Base-by-base conservation (phyloP, 306 rosid genomes). In the Sindora glabra region DNA sequence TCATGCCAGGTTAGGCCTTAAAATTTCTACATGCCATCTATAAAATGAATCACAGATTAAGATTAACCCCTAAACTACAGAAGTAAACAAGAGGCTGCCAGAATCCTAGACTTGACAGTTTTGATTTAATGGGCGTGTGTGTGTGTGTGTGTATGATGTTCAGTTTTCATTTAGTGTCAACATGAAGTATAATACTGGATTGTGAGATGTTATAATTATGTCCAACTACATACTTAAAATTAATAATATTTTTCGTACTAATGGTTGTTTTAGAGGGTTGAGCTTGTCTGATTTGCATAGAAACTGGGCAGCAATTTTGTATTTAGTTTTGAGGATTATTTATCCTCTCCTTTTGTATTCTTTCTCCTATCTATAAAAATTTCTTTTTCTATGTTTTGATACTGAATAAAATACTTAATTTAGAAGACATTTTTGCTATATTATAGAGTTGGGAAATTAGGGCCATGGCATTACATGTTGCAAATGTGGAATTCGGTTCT, bases 1-100 rank as follows among this genome's bases (percentile, higher is more conserved):
- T 91, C 68, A 91, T 91, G 96, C 98, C 98, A 59, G 98, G 98
- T 85, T 76, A 57, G 64, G 19, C 37, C 34, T 69, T 58, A 12
- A 29, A 27, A 16, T 51, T 73, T 70, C 57, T 26, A 33, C 62
- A 36, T 49, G 22, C 62, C n/a, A 1, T 44, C 37, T 33, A 6
- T 25, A 10, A 51, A 30, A 5, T 15, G 44, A 11, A 47, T 57
- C 46, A 37, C 42, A n/a, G n/a, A n/a, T n/a, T n/a, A n/a, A 38
- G 19, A 17, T 59, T 46, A 13, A n/a, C 38, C 37, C 29, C 11
- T 15, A 18, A 40, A 18, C 44, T 15, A 11, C 59, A 30, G 19
- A 13, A 68, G 36, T 36, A 23, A 49, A 22, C 40, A 40, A 34
- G 60, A 18, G 42, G 52, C 48, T 49, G 44, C 57, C 13, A 8